Conservation (phyloP, 176 grass and related monocot genomes). For the Eleusine indica region DNA sequence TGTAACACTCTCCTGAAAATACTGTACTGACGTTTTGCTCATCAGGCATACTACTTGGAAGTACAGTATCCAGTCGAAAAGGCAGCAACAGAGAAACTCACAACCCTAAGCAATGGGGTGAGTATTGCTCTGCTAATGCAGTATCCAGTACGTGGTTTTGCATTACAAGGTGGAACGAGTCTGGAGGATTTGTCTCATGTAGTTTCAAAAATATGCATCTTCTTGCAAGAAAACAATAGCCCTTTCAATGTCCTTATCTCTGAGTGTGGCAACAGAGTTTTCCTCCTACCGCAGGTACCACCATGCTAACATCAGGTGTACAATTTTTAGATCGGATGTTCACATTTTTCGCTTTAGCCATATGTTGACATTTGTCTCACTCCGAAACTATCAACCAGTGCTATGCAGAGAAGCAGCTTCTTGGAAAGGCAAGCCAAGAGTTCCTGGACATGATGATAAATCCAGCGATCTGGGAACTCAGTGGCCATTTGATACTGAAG, state of each 20-base stretch:
- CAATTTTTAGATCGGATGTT: conserved; percentile 2
- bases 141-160: conserved; percentile 81
- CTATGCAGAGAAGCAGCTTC: conserved; percentile 74
- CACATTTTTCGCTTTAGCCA: not conserved
- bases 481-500: conserved; percentile 89
- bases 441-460: conserved; percentile 77
- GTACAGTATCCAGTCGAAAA: conserved; percentile 78
- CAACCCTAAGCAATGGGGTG: conserved; percentile 41
- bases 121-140: conserved; percentile 45
- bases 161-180: conserved; percentile 52
- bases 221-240: conserved; percentile 72
- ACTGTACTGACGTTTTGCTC: not conserved
- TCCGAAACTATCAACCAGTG: conserved; percentile 41
- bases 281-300: conserved; percentile 79
- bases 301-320: not conserved
- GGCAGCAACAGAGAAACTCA: conserved; percentile 35
- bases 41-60: conserved; percentile 67
- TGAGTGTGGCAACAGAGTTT: conserved; percentile 69
- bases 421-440: conserved; percentile 62
- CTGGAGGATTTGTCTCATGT: conserved; percentile 61
- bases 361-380: conserved; percentile 18
- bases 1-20: not conserved
- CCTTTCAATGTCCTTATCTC: conserved; percentile 94
- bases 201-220: conserved; percentile 60
- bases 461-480: conserved; percentile 84